These are phyloP conservation scores for Zanthoxylum bungeanum DNA, from an alignment of 345 rosid genomes.

Conservation along the genomic window DNA sequence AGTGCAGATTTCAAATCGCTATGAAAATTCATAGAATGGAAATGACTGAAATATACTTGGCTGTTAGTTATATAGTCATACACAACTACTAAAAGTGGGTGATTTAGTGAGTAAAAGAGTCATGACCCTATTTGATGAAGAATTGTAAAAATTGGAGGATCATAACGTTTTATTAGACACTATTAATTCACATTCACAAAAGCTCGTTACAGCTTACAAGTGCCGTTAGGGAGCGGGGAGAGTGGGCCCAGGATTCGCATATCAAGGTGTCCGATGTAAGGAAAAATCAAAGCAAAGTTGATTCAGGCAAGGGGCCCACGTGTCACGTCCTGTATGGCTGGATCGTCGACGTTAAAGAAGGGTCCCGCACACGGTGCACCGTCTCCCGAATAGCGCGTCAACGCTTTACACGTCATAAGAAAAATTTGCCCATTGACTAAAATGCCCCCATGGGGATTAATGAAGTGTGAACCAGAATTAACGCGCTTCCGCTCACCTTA, in stretches of 20 bases:
- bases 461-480: neutral
- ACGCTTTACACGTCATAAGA: constrained; percentile 3
- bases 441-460: constrained; percentile 5
- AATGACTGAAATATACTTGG: neutral
- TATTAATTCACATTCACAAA: neutral
- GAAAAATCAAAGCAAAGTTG: constrained; percentile 14
- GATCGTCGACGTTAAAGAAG: constrained; percentile 23
- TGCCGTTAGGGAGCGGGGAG: neutral
- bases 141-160: neutral
- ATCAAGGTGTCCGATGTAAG: neutral
- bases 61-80: too few relatives aligned
- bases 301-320: constrained; percentile 31
- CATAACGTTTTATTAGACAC: neutral
- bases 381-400: constrained; percentile 15
- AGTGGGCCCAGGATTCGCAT: neutral
- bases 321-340: constrained; percentile 40
- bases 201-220: neutral
- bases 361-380: constrained; percentile 24
- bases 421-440: neutral
- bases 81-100: too few relatives aligned
- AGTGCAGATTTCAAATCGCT: too few relatives aligned
- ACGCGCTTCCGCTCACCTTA: constrained; percentile 26
- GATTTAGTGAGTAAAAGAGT: neutral
- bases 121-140: neutral
- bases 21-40: too few relatives aligned